Evolutionary conservation across 1,284 basidiomycete species (phyloP).

Genomic region (Tetrapyrgos nigripes): DNA sequence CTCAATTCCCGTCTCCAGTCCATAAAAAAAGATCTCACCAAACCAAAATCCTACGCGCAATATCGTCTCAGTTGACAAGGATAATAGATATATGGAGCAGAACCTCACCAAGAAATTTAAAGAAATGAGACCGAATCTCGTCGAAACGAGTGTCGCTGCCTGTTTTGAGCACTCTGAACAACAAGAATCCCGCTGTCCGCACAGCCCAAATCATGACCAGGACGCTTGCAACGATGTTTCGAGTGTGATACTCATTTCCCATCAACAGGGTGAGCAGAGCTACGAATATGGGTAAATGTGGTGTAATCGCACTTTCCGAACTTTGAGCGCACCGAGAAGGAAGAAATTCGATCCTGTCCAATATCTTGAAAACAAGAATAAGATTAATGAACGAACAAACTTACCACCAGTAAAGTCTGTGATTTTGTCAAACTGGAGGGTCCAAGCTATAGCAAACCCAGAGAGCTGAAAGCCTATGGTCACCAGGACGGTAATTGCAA

Average conservation of each 20-base stretch:
- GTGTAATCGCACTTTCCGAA: background rate
- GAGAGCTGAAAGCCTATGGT: conserved; percentile 70
- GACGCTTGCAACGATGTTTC: conserved; percentile 65
- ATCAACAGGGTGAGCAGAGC: conserved; percentile 60
- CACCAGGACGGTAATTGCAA: conserved; percentile 70
- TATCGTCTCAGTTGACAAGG: background rate
- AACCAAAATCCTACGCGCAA: conserved; percentile 54
- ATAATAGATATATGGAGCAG: background rate
- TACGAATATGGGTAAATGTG: conserved; percentile 24
- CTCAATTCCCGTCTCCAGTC: background rate
- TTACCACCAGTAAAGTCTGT: conserved; percentile 70
- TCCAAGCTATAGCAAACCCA: conserved; percentile 76
- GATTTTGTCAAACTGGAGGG: conserved; percentile 76
- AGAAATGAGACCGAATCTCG: conserved; percentile 69
- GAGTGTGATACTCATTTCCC: conserved; percentile 62
- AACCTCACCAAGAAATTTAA: conserved; percentile 63
- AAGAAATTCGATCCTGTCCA: conserved; percentile 72
- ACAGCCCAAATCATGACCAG: conserved; percentile 71
- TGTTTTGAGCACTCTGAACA: conserved; percentile 71
- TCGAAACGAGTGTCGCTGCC: conserved; percentile 74
- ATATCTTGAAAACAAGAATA: conserved; percentile 4
- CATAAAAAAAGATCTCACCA: conserved; percentile 34
- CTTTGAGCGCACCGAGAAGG: conserved; percentile 48
- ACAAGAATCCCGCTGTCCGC: conserved; percentile 65
- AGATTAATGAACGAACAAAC: conserved; percentile 19